Base-by-base conservation (phyloP, 305 asterid species). In the Plantago lanceolata region DNA sequence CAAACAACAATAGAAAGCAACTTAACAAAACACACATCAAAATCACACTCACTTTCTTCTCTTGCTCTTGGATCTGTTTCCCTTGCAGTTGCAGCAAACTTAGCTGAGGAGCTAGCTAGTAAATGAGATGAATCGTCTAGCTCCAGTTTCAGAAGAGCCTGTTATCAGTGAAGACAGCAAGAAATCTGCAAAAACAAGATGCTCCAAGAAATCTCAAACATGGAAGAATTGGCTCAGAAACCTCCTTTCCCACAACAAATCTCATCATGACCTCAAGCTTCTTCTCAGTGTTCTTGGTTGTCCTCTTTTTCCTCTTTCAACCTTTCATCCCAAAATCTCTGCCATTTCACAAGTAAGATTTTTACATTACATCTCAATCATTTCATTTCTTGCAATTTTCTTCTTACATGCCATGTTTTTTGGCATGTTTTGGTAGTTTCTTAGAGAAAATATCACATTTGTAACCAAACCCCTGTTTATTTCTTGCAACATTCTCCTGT, bases 281-380 rank as follows among this genome's bases (percentile, higher is more conserved):
- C 93, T 89, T 17, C 59, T 84, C 3, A 84, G 93, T 37, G 95
- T 89, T 75, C 78, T 88, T 18, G 96, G 81, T 19, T 88, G 96
- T 82, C 96, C 96, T 15, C 96, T 88, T 49, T 88, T 86, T 52
- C 95, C 96, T 45, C 68, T 86, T 45, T 66, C 90, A 8, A 33
- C 8, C 21, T 62, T 78, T 50, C 61, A 71, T 63, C 81, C 83
- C 55, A 66, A 67, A 28, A 68, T 33, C 48, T 75, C 1, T 5
- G 6, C 81, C 70, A 59, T 69, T 64, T 59, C 82, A 63, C 72
- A 84, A 70, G 96, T 82, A 68, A 82, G 77, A 33, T 67, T 48
- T 15, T 1, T 12, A n/a, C 55, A 3, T 18, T n/a, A n/a, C 6
- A 15, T 14, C 28, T 21, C 20, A 16, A 16, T 20, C 40, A 16